phyloP scores from a whole-genome alignment of 306 rosid species.

The Medicago truncatula region MtrunA17r5.0-ANR NC_053047.1:213501-214000 shows the following conservation, averaged over 20 bases:
- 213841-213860: slow-evolving; percentile 12
- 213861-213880: slow-evolving; percentile 2
- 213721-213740: slow-evolving; percentile 22
- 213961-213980: slow-evolving; percentile 82
- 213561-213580: slow-evolving; percentile 73
- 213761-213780: slow-evolving; percentile 1
- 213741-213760: slow-evolving; percentile 1
- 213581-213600: slow-evolving; percentile 57
- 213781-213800: slow-evolving; percentile 19
- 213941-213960: slow-evolving; percentile 64
- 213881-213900: slow-evolving; percentile 8
- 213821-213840: slow-evolving; percentile 2
- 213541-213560: slow-evolving; percentile 72
- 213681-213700: slow-evolving; percentile 40
- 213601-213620: slow-evolving; percentile 65
- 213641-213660: slow-evolving; percentile 31
- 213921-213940: slow-evolving; percentile 38
- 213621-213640: slow-evolving; percentile 85
- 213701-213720: slow-evolving; percentile 11
- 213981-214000: slow-evolving; percentile 93
- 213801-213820: slow-evolving; percentile 27
- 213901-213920: not conserved
- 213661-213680: slow-evolving; percentile 20
- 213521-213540: slow-evolving; percentile 71
- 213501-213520: slow-evolving; percentile 78